Percentiles rank a stretch among this genome's conserved stretches.
Evolutionary conservation across 371 early-diverging fungal genomes (phyloP).

Genomic region (Saksenaea oblongispora): DNA sequence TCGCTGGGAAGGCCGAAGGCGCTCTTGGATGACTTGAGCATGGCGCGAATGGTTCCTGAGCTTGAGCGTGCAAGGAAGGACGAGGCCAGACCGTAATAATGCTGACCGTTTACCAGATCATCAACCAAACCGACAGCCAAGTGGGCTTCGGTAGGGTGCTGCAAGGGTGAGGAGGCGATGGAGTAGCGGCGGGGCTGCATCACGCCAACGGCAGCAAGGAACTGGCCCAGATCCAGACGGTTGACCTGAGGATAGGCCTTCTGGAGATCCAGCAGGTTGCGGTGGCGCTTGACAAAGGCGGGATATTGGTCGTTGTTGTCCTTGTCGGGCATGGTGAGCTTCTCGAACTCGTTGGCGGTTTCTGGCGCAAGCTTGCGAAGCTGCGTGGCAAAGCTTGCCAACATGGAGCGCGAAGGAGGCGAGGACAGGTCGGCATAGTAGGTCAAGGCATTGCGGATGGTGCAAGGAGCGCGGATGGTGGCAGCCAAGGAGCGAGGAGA

Average conservation of each 20-base stretch:
- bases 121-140: slow-evolving; percentile 27
- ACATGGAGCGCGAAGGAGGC: slow-evolving; percentile 29
- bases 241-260: slow-evolving; percentile 24
- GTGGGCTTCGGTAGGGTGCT: slow-evolving; percentile 16
- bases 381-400: slow-evolving; percentile 24
- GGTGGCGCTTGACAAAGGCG: slow-evolving; percentile 27
- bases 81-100: slow-evolving; percentile 24
- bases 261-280: slow-evolving; percentile 38
- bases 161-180: slow-evolving; percentile 36
- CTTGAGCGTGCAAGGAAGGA: slow-evolving; percentile 16
- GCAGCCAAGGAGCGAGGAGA: slow-evolving; percentile 40
- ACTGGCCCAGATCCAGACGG: slow-evolving; percentile 22
- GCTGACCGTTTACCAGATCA: slow-evolving; percentile 14
- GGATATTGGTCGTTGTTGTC: slow-evolving; percentile 19
- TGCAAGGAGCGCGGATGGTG: slow-evolving; percentile 33
- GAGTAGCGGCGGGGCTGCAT: slow-evolving; percentile 48
- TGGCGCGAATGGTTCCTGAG: slow-evolving; percentile 15
- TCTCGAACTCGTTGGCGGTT: slow-evolving; percentile 15
- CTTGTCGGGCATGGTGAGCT: slow-evolving; percentile 15
- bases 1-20: slow-evolving; percentile 26
- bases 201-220: slow-evolving; percentile 24
- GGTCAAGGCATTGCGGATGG: slow-evolving; percentile 33
- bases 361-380: slow-evolving; percentile 19
- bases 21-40: slow-evolving; percentile 25
- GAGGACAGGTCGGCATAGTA: slow-evolving; percentile 37